Percentiles rank a stretch among this genome's conserved stretches.
These are phyloP conservation scores for Colletotrichum acutatum DNA, from an alignment of 2,329 filamentous ascomycete genomes.

Conservation along the genomic window DNA sequence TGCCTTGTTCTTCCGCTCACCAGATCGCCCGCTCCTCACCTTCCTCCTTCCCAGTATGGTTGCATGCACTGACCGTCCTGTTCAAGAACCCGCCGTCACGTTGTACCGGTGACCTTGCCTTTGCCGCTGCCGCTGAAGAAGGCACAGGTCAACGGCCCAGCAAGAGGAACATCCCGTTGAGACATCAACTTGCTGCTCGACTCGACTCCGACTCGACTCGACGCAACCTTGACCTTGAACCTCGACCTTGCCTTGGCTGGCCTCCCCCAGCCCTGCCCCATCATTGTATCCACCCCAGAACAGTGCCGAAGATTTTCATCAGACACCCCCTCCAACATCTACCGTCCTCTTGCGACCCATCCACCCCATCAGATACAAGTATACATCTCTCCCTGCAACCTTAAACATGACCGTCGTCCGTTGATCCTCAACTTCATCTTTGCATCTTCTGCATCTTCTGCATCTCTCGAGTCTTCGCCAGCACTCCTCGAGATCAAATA, in stretches of 20 bases:
- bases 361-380: slow-evolving; percentile 58
- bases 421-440: slow-evolving; percentile 42
- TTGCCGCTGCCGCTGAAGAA: slow-evolving; percentile 44
- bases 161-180: slow-evolving; percentile 31
- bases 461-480: slow-evolving; percentile 28
- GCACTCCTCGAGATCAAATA: slow-evolving; percentile 11
- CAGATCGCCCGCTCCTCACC: slow-evolving; percentile 50
- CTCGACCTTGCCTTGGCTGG: slow-evolving; percentile 38
- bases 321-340: slow-evolving; percentile 61
- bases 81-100: slow-evolving; percentile 27
- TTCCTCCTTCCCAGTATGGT: slow-evolving; percentile 62
- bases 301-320: slow-evolving; percentile 61
- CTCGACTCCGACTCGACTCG: slow-evolving; percentile 31
- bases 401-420: slow-evolving; percentile 42
- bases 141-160: slow-evolving; percentile 47
- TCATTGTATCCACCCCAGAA: slow-evolving; percentile 55
- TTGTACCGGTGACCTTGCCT: slow-evolving; percentile 29
- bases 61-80: slow-evolving; percentile 51
- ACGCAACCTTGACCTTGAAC: slow-evolving; percentile 35
- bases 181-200: slow-evolving; percentile 10
- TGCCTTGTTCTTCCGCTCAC: slow-evolving; percentile 40
- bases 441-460: slow-evolving; percentile 37
- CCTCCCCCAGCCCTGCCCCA: slow-evolving; percentile 41
- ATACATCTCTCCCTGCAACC: slow-evolving; percentile 57
- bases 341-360: slow-evolving; percentile 47